phyloP scores from a whole-genome alignment of 257 asterid genomes.

The Solanum dulcamara region DNA sequence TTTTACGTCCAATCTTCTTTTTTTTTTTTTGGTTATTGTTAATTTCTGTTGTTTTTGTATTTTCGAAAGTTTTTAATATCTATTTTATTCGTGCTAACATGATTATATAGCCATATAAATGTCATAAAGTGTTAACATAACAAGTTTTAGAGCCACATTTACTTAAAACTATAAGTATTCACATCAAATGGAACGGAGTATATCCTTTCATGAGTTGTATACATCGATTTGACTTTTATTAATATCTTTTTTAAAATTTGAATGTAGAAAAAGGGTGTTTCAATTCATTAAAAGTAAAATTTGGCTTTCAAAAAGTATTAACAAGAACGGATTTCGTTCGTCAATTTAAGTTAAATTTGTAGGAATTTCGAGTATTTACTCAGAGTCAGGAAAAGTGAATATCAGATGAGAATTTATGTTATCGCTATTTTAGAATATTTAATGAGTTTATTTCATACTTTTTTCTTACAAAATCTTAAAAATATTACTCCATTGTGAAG shows the following conservation, averaged over 20 bases:
- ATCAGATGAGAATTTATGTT: not conserved
- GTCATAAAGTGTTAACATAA: too few relatives aligned
- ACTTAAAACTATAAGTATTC: too few relatives aligned
- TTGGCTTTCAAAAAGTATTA: not conserved
- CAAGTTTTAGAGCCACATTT: too few relatives aligned
- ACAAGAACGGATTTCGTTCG: not conserved
- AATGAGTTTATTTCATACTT: not conserved
- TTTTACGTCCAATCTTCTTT: too few relatives aligned
- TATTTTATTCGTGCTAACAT: too few relatives aligned
- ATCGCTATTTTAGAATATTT: not conserved
- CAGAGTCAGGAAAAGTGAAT: not conserved
- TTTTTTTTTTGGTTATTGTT: too few relatives aligned
- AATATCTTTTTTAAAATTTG: not conserved
- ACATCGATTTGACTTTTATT: not conserved
- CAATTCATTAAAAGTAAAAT: not conserved
- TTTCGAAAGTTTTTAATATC: too few relatives aligned
- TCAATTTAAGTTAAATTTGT: not conserved
- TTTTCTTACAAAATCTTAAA: not conserved
- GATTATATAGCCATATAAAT: too few relatives aligned
- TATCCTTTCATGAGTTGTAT: not conserved
- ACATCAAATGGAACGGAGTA: too few relatives aligned
- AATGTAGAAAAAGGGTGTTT: not conserved
- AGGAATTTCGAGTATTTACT: not conserved
- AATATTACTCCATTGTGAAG: not conserved
- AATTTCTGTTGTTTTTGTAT: too few relatives aligned